Evolutionary conservation across 371 early-diverging fungal genomes (phyloP).

Genomic region (Saksenaea oblongispora): DNA sequence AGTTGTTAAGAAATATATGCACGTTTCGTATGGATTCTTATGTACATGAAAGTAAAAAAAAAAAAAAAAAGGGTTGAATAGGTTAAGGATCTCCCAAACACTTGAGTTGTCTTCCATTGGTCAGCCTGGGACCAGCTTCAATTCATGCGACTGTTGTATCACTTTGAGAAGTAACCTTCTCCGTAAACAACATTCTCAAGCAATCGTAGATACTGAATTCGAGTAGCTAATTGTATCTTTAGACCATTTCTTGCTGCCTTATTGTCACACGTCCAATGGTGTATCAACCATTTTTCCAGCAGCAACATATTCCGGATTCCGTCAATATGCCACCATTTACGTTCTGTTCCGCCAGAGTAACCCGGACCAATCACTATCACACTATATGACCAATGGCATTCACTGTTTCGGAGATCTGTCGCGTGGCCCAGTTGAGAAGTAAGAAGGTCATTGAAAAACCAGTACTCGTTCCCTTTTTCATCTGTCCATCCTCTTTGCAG

Average conservation of each 20-base stretch:
- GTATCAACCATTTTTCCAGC: slow-evolving; percentile 20
- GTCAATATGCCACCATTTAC: slow-evolving; percentile 32
- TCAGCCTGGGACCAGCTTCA: slow-evolving; percentile 1
- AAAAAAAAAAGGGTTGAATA: not conserved
- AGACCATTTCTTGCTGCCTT: not conserved
- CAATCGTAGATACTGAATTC: slow-evolving; percentile 19
- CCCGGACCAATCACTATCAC: slow-evolving; percentile 42
- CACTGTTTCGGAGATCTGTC: slow-evolving; percentile 29
- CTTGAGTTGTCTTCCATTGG: not conserved
- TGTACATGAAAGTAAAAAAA: slow-evolving; percentile 2
- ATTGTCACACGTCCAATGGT: not conserved
- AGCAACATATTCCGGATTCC: slow-evolving; percentile 22
- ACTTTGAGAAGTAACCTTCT: slow-evolving; percentile 20
- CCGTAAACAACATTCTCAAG: slow-evolving; percentile 31
- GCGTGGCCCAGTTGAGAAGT: slow-evolving; percentile 5
- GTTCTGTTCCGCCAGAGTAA: slow-evolving; percentile 7
- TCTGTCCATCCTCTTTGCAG: slow-evolving; percentile 21
- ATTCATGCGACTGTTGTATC: slow-evolving; percentile 5
- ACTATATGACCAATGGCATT: slow-evolving; percentile 39
- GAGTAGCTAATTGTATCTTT: not conserved
- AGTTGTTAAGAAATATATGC: slow-evolving; percentile 3
- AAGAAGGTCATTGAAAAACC: slow-evolving; percentile 41
- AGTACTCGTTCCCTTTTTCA: slow-evolving; percentile 38
- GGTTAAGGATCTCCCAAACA: not conserved
- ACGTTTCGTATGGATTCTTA: not conserved